Base-by-base conservation (phyloP, 2,329 filamentous ascomycete species). In the Dactylellina sp. region DNA sequence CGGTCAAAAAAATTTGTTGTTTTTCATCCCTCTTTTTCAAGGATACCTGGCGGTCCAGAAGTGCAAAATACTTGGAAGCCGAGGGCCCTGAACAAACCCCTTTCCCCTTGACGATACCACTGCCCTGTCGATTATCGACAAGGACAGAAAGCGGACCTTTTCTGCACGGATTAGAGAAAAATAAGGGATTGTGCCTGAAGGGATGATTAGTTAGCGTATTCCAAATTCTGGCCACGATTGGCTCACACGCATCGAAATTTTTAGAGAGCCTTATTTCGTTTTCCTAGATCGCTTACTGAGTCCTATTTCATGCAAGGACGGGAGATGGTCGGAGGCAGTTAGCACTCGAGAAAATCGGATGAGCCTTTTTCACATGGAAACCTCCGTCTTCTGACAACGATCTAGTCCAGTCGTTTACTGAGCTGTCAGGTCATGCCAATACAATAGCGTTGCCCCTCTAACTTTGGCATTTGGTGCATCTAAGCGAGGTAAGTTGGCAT, bases 311-410 rank as follows among this genome's bases (percentile, higher is more conserved):
- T 60, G 56, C 56, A 60, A 60, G 56, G 22, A 60, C 56, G 42
- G 56, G 56, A 60, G 56, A 39, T 49, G 12, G 42, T 60, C 56
- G 32, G 55, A 46, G 14, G 20, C 11, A 42, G 25, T 32, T 32
- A 37, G n/a, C 25, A 5, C 50, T 56, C 16, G 16, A 56, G 22
- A 22, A 14, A 40, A 11, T 49, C 52, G 63, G 53, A 55, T 68
- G 63, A 68, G 39, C 37, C 63, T 53, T 68, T 68, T 53, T 66
- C 52, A 62, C 20, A 50, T 39, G 40, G 42, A 66, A 50, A 35
- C 4, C 42, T 39, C 53, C 39, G 53, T 39, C 16, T 11, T 22
- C 9, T 40, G 18, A 4, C 32, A 44, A 57, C 53, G 22, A 14
- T 44, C 39, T 44, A 57, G 22, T 44, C 11, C 18, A 22, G 49